Base-by-base conservation (phyloP, 345 rosid species). In the Eucalyptus pauciflora region DNA sequence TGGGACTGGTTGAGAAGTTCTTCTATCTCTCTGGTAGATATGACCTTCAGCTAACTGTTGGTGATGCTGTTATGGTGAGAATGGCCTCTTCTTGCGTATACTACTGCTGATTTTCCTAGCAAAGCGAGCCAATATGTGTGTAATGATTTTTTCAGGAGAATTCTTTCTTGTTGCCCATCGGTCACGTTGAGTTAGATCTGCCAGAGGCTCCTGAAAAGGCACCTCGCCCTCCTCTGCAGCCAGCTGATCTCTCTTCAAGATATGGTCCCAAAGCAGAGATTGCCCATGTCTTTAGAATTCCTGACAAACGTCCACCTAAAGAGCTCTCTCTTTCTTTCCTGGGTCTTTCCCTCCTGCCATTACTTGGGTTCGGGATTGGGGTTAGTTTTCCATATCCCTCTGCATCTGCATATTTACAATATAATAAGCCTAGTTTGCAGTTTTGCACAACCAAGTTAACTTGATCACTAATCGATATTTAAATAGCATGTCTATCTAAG, bases 191-290 rank as follows among this genome's bases (percentile, higher is more conserved):
- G 88, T 90, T 98, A 85, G 99, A 96, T 92, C 94, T 98, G 85
- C 99, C 99, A 86, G 98, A 96, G 91, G 94, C 96, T 87, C 96
- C 99, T 43, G 99, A 97, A 94, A 98, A 95, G 92, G 99, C 96
- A 50, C 90, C 96, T n/a, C 97, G 91, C 58, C 95, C 96, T 86
- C 98, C 99, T 58, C 87, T 89, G n/a, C 94, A 86, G 89, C 91
- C 95, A 33, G 91, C 93, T 89, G 99, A 97, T 83, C 95, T 94
- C 86, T 93, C 91, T 91, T 89, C 93, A 60, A 96, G 95, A 92
- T 97, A 95, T 92, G 99, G 95, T 51, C 98, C 98, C 86, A 96
- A 96, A 92, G 96, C 95, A 48, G 99, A 98, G 94, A 96, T 98
- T 91, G 87, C 88, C 56, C 99, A 98, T 93, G 94, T 97, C 92